These are phyloP conservation scores for Epipyxis sp. DNA, from an alignment of 108 stramenopile genomes.

Conservation along the genomic window DNA sequence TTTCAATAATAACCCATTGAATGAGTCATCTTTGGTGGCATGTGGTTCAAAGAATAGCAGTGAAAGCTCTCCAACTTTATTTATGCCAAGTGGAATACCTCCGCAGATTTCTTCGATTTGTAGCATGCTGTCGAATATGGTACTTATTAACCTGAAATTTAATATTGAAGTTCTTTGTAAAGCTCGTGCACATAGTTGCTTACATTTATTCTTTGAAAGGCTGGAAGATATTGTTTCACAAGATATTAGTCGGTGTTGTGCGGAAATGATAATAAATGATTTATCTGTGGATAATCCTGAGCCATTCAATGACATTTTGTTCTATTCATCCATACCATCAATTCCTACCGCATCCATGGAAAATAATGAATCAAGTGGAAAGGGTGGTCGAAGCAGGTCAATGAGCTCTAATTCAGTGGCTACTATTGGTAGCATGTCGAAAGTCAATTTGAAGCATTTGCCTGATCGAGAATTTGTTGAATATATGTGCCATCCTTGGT, in stretches of 20 bases:
- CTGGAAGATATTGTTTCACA: slow-evolving; percentile 8
- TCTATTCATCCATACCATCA: neutral
- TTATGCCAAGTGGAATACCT: too few species aligned
- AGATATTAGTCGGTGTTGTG: neutral
- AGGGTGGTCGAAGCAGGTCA: too few species aligned
- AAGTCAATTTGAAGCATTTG: too few species aligned
- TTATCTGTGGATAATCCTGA: neutral
- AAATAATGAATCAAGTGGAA: too few species aligned
- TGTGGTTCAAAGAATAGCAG: neutral
- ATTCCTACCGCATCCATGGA: neutral
- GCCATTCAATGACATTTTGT: neutral
- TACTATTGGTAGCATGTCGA: too few species aligned
- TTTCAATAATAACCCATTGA: neutral
- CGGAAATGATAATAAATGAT: neutral
- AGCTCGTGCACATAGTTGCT: slow-evolving; percentile 1
- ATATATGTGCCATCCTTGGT: neutral
- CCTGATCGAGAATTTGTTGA: too few species aligned
- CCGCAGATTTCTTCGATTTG: neutral
- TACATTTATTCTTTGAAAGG: neutral
- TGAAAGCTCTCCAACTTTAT: too few species aligned
- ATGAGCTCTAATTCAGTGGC: neutral
- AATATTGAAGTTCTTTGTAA: neutral
- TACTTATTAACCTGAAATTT: neutral
- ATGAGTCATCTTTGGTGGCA: neutral
- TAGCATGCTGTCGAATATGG: neutral